phyloP scores from a whole-genome alignment of 139 green algal genomes.

The Yamagishiella unicocca region DNA sequence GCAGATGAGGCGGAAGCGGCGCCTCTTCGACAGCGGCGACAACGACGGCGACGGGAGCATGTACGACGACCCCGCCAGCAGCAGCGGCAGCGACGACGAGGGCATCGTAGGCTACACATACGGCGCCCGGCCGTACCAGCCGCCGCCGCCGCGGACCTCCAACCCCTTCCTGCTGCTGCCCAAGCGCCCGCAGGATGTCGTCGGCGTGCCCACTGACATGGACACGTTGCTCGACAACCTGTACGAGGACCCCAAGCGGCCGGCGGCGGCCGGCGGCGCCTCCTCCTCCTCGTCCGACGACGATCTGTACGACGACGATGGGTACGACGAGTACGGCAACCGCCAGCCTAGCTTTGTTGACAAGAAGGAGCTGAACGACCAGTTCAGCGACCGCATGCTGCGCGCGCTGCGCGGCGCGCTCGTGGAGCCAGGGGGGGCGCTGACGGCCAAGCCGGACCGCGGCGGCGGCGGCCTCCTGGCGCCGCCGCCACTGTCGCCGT shows the following conservation, averaged over 20 bases:
- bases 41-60: background rate
- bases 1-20: conserved; percentile 25
- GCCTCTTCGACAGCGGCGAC: background rate
- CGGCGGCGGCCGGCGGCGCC: background rate
- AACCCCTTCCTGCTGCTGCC: conserved; percentile 36
- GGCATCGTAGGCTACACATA: background rate
- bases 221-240: conserved; percentile 9
- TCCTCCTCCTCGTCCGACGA: background rate
- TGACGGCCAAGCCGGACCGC: background rate
- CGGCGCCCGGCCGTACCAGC: background rate
- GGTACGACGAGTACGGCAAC: conserved; percentile 43
- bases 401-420: conserved; percentile 9
- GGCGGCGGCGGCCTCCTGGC: background rate
- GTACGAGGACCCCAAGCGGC: background rate
- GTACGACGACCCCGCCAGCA: background rate
- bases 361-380: background rate
- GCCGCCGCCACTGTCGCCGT: background rate
- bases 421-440: background rate
- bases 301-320: conserved; percentile 17
- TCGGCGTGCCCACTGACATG: background rate
- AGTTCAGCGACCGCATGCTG: conserved; percentile 14
- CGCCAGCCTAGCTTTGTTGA: background rate
- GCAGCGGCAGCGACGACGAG: conserved; percentile 14
- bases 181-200: background rate
- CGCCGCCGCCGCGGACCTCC: background rate